phyloP scores from a whole-genome alignment of 495 filamentous ascomycete species.

The Letharia columbiana region DNA sequence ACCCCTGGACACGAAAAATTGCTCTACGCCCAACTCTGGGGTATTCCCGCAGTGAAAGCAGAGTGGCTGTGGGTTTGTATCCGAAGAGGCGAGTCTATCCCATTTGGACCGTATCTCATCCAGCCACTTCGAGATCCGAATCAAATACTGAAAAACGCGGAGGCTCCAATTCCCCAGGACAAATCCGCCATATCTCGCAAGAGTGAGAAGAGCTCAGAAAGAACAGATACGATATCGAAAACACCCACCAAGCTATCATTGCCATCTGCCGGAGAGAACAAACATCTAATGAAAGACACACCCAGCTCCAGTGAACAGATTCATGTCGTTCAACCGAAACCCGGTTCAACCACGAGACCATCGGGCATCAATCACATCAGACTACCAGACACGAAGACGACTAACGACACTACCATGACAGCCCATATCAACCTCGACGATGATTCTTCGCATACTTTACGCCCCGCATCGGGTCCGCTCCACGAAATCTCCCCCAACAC shows the following conservation, averaged over 20 bases:
- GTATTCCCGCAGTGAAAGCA: constrained; percentile 65
- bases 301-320: background rate
- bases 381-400: background rate
- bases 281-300: background rate
- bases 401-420: background rate
- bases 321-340: background rate
- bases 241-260: background rate
- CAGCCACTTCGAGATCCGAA: constrained; percentile 23
- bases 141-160: background rate
- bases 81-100: constrained; percentile 41
- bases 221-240: background rate
- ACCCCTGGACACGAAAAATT: constrained; percentile 66
- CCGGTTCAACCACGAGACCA: background rate
- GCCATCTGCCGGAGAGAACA: background rate
- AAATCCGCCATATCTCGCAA: constrained; percentile 1
- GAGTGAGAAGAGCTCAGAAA: background rate
- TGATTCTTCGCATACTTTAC: constrained; percentile 9
- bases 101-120: constrained; percentile 42
- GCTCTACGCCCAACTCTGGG: constrained; percentile 59
- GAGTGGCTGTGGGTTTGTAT: constrained; percentile 84
- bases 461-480: constrained; percentile 22
- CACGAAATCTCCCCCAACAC: constrained; percentile 28
- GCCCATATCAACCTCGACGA: constrained; percentile 8
- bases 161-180: background rate
- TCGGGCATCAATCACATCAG: background rate